Conservation (phyloP, 306 rosid genomes). For the Fragaria nilgerrensis region DNA sequence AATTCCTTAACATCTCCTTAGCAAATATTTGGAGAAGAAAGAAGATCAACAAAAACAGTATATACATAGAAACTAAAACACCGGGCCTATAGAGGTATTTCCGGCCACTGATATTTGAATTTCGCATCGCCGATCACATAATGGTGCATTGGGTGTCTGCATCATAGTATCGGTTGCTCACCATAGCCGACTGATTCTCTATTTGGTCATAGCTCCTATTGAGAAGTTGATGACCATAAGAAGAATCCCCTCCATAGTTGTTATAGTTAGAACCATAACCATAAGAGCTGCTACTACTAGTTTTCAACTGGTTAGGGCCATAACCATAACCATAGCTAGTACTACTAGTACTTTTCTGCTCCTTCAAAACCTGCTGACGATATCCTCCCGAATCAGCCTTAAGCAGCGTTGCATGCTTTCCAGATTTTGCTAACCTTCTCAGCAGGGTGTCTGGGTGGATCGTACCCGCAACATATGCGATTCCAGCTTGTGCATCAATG, state of each 20-base stretch:
- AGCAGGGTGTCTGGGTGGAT: conserved; percentile 13
- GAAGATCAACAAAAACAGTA: neutral
- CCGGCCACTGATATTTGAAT: neutral
- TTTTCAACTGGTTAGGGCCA: neutral
- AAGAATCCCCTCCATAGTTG: neutral
- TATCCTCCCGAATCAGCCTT: conserved; percentile 11
- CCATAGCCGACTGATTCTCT: neutral
- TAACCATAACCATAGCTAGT: neutral
- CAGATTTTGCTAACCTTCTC: conserved; percentile 18
- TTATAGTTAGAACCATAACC: neutral
- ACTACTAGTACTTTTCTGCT: neutral
- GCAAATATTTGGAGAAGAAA: neutral
- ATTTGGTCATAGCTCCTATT: neutral
- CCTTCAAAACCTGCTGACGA: neutral
- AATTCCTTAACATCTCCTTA: neutral
- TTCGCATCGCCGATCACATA: conserved; percentile 3
- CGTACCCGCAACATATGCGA: conserved; percentile 5
- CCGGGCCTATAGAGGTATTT: neutral
- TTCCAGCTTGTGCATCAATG: conserved; percentile 23
- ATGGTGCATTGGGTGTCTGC: neutral
- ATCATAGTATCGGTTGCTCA: neutral
- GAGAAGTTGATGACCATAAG: neutral
- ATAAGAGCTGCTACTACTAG: neutral
- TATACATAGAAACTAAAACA: neutral
- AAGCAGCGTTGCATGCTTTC: conserved; percentile 20